Evolutionary conservation across 192 early-diverging fungal genomes (phyloP).

Genomic region (Umbelopsis sp.): DNA sequence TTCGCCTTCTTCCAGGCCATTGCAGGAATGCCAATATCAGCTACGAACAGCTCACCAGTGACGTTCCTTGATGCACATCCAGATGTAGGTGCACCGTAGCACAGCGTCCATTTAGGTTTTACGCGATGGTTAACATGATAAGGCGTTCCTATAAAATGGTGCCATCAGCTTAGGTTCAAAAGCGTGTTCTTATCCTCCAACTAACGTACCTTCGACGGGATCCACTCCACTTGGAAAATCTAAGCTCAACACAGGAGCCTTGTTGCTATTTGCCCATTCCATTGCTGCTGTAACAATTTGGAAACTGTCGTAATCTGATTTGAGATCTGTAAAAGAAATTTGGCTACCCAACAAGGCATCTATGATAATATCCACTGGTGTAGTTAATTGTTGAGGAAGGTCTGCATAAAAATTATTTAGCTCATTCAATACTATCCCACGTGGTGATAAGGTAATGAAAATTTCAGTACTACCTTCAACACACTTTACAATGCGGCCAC

Average conservation of each 20-base stretch:
- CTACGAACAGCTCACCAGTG: constrained; percentile 74
- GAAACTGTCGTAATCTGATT: not conserved
- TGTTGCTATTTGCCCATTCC: constrained; percentile 76
- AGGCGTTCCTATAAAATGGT: constrained; percentile 46
- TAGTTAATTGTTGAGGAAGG: constrained; percentile 54
- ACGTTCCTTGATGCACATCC: constrained; percentile 58
- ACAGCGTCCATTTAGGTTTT: constrained; percentile 75
- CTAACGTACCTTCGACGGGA: constrained; percentile 46
- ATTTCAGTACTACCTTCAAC: not conserved
- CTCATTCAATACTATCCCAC: too few relatives aligned
- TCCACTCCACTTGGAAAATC: constrained; percentile 77
- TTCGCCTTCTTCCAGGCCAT: constrained; percentile 59
- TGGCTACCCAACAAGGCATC: constrained; percentile 67
- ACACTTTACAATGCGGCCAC: constrained; percentile 36
- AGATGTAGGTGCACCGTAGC: constrained; percentile 71
- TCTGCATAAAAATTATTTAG: constrained; percentile 37
- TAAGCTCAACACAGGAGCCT: constrained; percentile 65
- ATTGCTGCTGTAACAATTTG: constrained; percentile 56
- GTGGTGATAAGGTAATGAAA: not conserved
- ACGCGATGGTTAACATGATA: constrained; percentile 57
- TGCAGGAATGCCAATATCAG: constrained; percentile 75
- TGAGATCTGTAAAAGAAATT: constrained; percentile 7
- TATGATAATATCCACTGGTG: constrained; percentile 70
- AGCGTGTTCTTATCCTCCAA: not conserved
- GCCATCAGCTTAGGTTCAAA: constrained; percentile 9